Base-by-base conservation (phyloP, 2,329 filamentous ascomycete species). In the Ampelomyces quisqualis region DNA sequence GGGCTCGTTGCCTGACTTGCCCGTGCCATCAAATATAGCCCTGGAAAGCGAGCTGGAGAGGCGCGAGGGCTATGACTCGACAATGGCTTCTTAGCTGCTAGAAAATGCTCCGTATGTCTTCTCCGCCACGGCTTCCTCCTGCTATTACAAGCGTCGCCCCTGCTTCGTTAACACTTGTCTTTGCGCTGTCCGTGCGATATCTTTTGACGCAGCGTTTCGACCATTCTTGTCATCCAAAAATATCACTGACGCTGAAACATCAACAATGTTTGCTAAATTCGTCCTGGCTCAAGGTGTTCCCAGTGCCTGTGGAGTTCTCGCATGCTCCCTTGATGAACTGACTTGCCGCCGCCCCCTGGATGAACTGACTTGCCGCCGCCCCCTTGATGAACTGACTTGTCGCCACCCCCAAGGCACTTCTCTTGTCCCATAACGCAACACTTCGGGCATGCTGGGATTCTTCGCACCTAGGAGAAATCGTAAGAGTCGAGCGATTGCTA, bases 201-300 rank as follows among this genome's bases (percentile, higher is more conserved):
- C 47, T 51, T 47, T 47, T 39, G 35, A 17, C 35, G 35, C 40
- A 43, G 19, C 19, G 13, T n/a, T 39, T 37, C 30, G 35, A 35
- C 29, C 22, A 39, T 34, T 38, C 31, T 35, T 31, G 29, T 17
- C 18, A 26, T 32, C 10, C 13, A 38, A 11, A 6, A 11, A 28
- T 28, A 28, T 21, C 26, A 20, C 19, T 36, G 7, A 20, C 17
- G 21, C 18, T 38, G 36, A 32, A 38, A 38, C 28, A 28, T 28
- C 26, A n/a, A n/a, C n/a, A n/a, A n/a, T n/a, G n/a, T n/a, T n/a
- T n/a, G n/a, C n/a, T n/a, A n/a, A n/a, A n/a, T n/a, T n/a, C n/a
- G n/a, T n/a, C n/a, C n/a, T n/a, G n/a, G n/a, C n/a, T n/a, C n/a
- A n/a, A n/a, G n/a, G n/a, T n/a, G n/a, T n/a, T n/a, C n/a, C n/a